Base-by-base conservation (phyloP, 345 rosid species). In the Dipteronia dyeriana region DNA sequence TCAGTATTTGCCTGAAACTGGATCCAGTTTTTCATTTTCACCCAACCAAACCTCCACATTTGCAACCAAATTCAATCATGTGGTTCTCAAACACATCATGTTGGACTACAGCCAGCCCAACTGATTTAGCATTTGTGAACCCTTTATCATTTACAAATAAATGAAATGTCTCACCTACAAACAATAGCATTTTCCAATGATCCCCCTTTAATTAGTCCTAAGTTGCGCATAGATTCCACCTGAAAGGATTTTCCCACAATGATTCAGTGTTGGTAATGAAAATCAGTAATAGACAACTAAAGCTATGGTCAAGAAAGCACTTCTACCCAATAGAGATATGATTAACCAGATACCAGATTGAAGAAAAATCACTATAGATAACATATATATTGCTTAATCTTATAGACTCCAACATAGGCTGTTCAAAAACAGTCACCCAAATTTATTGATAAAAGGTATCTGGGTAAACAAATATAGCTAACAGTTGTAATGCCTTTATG, bases 151-250 rank as follows among this genome's bases (percentile, higher is more conserved):
- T 74, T 16, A 71, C 8, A 47, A 34, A 14, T 34, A 57, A n/a
- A 75, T 68, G 70, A 70, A 76, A 57, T 17, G 63, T 65, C 84
- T 84, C 81, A 93, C 98, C 98, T 90, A 71, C 95, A 91, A 77
- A 95, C 93, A 25, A 93, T 87, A 66, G 97, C 98, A 78, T 91
- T 95, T 53, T 91, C 93, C 38, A 88, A 75, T 22, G 97, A 91
- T 9, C 97, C 98, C 77, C 99, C 98, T 88, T 87, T 90, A 75
- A 93, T 91, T 29, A 93, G 88, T 79, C 97, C 99, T 20, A 86
- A 85, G 62, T 66, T 76, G 13, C 90, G 87, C 97, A 93, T 90
- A 57, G 1, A 43, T 53, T 95, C 98, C 71, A 93, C 94, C 98
- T 95, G 81, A 77, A 75, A 82, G 66, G 71, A 63, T 19, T 65